These are phyloP conservation scores for Lachancea quebecensis DNA, from an alignment of 805 yeast genomes.

Conservation along the genomic window DNA sequence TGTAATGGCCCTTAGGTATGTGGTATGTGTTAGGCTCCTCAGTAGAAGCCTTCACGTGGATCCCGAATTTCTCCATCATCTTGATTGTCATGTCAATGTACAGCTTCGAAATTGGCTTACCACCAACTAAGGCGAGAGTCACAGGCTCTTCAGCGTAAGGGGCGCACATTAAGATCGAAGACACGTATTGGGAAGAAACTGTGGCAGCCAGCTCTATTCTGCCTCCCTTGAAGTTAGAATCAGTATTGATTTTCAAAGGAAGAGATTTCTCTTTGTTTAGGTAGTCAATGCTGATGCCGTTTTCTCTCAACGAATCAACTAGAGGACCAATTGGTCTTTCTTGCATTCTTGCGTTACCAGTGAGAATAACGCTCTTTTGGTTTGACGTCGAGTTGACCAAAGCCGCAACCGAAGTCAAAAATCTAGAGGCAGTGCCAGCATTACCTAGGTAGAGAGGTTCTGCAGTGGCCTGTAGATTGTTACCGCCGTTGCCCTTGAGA, in stretches of 20 bases:
- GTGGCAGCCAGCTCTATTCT: slow-evolving; percentile 91
- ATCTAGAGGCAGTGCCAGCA: slow-evolving; percentile 97
- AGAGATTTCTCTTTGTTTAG: slow-evolving; percentile 72
- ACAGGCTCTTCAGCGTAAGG: slow-evolving; percentile 90
- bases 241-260: slow-evolving; percentile 69
- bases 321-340: slow-evolving; percentile 95
- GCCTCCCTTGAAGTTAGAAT: slow-evolving; percentile 77
- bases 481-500: slow-evolving; percentile 80
- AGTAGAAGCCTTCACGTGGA: slow-evolving; percentile 59
- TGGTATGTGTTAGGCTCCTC: slow-evolving; percentile 79
- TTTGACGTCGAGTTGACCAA: slow-evolving; percentile 49
- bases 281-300: slow-evolving; percentile 73
- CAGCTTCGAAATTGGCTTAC: slow-evolving; percentile 92
- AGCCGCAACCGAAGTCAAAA: slow-evolving; percentile 88
- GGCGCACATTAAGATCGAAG: slow-evolving; percentile 94
- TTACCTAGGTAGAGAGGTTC: slow-evolving; percentile 83
- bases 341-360: slow-evolving; percentile 96
- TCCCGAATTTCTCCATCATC: slow-evolving; percentile 90
- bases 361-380: slow-evolving; percentile 50
- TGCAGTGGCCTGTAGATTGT: slow-evolving; percentile 49
- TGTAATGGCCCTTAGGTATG: slow-evolving; percentile 78
- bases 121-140: slow-evolving; percentile 83
- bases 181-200: slow-evolving; percentile 94
- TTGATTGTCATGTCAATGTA: slow-evolving; percentile 96
- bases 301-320: slow-evolving; percentile 78